Conservation (phyloP, 495 filamentous ascomycete species). For the Penicillium maclennaniae region DNA sequence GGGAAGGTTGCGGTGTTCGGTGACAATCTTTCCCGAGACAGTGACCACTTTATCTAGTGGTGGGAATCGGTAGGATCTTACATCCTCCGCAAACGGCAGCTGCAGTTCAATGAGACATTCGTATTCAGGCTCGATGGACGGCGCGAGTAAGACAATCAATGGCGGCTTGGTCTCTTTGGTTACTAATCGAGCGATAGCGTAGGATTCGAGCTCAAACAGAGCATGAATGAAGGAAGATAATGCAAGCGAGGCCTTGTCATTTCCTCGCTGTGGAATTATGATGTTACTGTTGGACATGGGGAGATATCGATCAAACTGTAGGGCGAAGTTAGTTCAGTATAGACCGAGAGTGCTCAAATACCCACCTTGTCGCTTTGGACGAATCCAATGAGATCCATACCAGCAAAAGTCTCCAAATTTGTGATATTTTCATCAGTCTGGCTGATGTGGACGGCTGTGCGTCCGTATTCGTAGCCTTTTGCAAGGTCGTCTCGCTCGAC, state of each 20-base stretch:
- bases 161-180: slow-evolving; percentile 75
- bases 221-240: slow-evolving; percentile 89
- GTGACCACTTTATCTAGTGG: slow-evolving; percentile 86
- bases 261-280: slow-evolving; percentile 67
- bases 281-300: slow-evolving; percentile 74
- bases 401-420: slow-evolving; percentile 68
- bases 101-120: slow-evolving; percentile 90
- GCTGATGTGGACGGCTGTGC: slow-evolving; percentile 84
- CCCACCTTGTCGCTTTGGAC: slow-evolving; percentile 67
- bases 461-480: slow-evolving; percentile 91
- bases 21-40: slow-evolving; percentile 78
- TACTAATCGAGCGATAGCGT: slow-evolving; percentile 84
- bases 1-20: slow-evolving; percentile 83
- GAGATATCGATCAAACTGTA: slow-evolving; percentile 78
- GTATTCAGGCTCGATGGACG: slow-evolving; percentile 72
- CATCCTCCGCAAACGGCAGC: slow-evolving; percentile 91
- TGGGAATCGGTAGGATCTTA: slow-evolving; percentile 84
- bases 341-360: neutral
- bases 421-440: slow-evolving; percentile 79
- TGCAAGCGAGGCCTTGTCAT: slow-evolving; percentile 72
- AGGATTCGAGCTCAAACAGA: slow-evolving; percentile 78
- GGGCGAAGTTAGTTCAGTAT: slow-evolving; percentile 10
- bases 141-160: slow-evolving; percentile 75
- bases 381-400: slow-evolving; percentile 83
- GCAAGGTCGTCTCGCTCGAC: slow-evolving; percentile 80